A percentile compares a stretch with the other conserved stretches of the same genome.
These are phyloP conservation scores for Penicillium olsonii DNA, from an alignment of 2,329 filamentous ascomycete species.

Conservation along the genomic window DNA sequence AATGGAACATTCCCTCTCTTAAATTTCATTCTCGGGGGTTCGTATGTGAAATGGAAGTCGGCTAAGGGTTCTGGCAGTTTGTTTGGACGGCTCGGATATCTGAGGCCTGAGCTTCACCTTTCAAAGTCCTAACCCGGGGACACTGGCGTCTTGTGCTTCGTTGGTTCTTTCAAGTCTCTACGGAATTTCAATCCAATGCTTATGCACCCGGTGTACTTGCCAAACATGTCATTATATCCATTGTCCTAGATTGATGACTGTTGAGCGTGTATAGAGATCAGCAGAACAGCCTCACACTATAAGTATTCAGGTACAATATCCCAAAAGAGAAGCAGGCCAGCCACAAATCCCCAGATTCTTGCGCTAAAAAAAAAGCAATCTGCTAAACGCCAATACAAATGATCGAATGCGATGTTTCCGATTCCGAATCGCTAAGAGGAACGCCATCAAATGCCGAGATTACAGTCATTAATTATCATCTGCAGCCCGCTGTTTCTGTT, in stretches of 20 bases:
- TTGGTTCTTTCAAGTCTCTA: too few relatives aligned
- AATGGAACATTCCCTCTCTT: background rate
- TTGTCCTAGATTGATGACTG: too few relatives aligned
- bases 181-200: too few relatives aligned
- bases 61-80: background rate
- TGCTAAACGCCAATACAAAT: constrained; percentile 8
- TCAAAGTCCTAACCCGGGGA: too few relatives aligned
- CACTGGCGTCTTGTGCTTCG: too few relatives aligned
- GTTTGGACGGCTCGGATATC: too few relatives aligned
- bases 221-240: too few relatives aligned
- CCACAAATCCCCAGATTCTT: background rate
- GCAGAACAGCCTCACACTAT: too few relatives aligned
- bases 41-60: background rate
- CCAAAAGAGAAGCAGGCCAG: background rate
- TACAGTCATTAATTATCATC: constrained; percentile 25
- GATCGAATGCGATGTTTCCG: constrained; percentile 1
- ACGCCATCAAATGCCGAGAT: constrained; percentile 24
- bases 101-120: too few relatives aligned
- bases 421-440: constrained; percentile 11
- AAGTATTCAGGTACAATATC: too few relatives aligned
- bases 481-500: constrained; percentile 20
- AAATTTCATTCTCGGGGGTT: background rate
- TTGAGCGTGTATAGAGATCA: too few relatives aligned
- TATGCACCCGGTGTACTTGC: too few relatives aligned
- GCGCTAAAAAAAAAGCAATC: background rate